Evolutionary conservation across 2,329 filamentous ascomycete genomes (phyloP), one percentile per base, ranked within the genome.

Genomic region (Golovinomyces cichoracearum): DNA sequence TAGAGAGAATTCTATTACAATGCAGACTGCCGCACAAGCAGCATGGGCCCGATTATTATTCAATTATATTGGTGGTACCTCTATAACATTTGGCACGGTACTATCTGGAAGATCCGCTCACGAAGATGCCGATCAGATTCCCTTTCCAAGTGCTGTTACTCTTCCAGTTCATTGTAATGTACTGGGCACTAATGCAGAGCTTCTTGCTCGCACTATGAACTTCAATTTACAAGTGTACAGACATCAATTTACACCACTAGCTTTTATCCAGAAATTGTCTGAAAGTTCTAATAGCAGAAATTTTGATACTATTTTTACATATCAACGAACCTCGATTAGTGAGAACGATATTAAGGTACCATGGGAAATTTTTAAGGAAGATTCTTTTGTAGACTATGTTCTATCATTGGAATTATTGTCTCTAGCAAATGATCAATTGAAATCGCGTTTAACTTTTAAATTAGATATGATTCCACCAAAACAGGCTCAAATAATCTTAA

Each of bases 241-340:
- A 50, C 67, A 84, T 57, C 83, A 90, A 53, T 78, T 80, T 55
- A 74, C 74, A 0, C 74, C 83, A 0, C 65, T 93, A 5, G 68
- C 71, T 2, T 72, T 74, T 26, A 78, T 93, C 9, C 83, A 92
- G 56, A 74, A 71, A 46, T 79, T 78, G 70, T 68, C 83, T 17
- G 77, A 76, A 0, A 69, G 73, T 50, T 66, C 77, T 0, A 73
- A 78, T 22, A 69, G 73, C 5, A 65, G 71, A 0, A 66, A 90
- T 0, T 93, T 94, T 55, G 85, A 94, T 57, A 88, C 84, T 0
- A 67, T 94, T 1, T 74, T 94, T 51, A 80, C 83, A 0, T 88
- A 85, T 57, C 86, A 93, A 57, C 83, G 81, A 53, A 67, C 50
- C 54, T 63, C 47, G 17, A 54, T 31, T 49, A 50, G 31, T 45